Conservation (phyloP, 164 flowering plant species). For the Macadamia tetraphylla region DNA sequence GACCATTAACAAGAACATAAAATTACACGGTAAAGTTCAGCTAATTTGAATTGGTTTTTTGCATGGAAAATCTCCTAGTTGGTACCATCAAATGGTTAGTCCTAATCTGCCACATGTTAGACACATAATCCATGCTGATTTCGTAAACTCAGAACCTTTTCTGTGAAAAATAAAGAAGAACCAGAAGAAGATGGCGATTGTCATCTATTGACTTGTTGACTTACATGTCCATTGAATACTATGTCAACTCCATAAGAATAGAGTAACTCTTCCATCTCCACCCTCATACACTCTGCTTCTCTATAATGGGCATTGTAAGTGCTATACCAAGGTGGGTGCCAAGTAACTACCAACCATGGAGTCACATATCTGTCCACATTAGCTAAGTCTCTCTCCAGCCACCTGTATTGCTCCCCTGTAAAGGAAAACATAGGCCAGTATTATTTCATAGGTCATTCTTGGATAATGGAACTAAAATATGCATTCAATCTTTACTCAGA, state of each 20-base stretch:
- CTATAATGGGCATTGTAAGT: constrained; percentile 78
- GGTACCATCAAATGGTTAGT: no score
- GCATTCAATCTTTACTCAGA: background rate
- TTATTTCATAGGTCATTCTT: background rate
- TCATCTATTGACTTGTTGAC: constrained; percentile 10
- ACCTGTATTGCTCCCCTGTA: constrained; percentile 72
- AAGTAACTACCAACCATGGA: constrained; percentile 87
- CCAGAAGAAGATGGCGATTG: no score
- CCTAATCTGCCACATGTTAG: no score
- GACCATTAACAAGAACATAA: no score
- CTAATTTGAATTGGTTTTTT: no score
- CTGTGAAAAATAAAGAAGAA: background rate
- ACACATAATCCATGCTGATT: no score
- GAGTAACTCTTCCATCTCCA: constrained; percentile 78
- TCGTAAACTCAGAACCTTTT: no score
- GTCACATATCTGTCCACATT: constrained; percentile 71
- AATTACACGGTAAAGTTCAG: no score
- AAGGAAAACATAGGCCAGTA: background rate
- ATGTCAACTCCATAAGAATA: constrained; percentile 72
- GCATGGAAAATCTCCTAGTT: no score
- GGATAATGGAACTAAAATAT: background rate
- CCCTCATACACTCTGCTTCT: constrained; percentile 92
- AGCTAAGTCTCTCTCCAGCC: constrained; percentile 74
- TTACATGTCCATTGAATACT: constrained; percentile 93
- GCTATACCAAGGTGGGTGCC: constrained; percentile 97